Evolutionary conservation across 305 asterid genomes (phyloP).

Genomic region (Fraxinus paxiana): DNA sequence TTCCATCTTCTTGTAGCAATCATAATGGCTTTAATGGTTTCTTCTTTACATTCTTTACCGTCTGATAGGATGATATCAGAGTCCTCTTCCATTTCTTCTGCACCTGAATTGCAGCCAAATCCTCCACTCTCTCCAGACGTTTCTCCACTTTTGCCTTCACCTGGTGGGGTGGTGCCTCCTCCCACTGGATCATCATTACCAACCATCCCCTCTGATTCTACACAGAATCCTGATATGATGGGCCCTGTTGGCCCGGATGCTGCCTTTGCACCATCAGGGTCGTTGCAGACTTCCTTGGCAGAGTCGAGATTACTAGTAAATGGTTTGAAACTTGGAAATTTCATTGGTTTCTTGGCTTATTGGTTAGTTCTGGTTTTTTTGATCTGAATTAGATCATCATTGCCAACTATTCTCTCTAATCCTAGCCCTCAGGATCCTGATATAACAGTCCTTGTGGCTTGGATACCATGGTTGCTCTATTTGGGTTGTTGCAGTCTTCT

Average conservation of each 20-base stretch:
- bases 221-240: constrained; percentile 51
- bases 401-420: constrained; percentile 9
- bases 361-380: constrained; percentile 25
- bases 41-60: constrained; percentile 32
- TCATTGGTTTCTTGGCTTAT: constrained; percentile 25
- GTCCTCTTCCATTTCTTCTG: constrained; percentile 36
- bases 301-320: constrained; percentile 14
- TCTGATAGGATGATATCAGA: constrained; percentile 19
- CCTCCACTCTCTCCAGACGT: constrained; percentile 65
- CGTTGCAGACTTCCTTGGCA: constrained; percentile 44
- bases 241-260: constrained; percentile 48
- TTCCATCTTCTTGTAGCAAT: constrained; percentile 31
- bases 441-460: not conserved
- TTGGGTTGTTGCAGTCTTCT: not conserved
- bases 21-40: constrained; percentile 24
- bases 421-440: not conserved
- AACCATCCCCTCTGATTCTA: constrained; percentile 66
- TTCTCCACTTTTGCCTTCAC: constrained; percentile 69
- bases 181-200: constrained; percentile 45
- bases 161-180: constrained; percentile 37
- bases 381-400: constrained; percentile 18
- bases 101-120: constrained; percentile 49
- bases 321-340: constrained; percentile 9
- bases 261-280: constrained; percentile 52
- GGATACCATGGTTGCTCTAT: not conserved